Conservation (phyloP, 345 rosid species). For the Aquilaria malaccensis region DNA sequence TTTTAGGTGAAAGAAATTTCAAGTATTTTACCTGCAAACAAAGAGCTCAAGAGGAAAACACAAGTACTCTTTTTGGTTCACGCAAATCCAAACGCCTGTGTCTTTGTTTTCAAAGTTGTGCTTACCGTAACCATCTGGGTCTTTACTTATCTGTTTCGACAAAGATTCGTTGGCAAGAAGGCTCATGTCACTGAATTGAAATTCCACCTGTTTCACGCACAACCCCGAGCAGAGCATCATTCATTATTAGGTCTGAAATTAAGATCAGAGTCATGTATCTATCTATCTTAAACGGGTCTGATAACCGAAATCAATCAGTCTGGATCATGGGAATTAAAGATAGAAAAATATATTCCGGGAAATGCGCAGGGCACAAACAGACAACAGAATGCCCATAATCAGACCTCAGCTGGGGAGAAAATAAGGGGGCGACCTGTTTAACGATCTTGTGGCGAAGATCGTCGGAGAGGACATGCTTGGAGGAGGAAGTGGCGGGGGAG, state of each 20-base stretch:
- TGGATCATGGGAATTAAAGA: neutral
- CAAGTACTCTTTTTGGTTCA: too few relatives aligned
- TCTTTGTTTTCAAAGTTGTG: too few relatives aligned
- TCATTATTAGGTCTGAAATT: neutral
- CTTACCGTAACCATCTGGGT: slow-evolving; percentile 92
- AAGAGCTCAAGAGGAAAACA: too few relatives aligned
- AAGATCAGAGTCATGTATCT: neutral
- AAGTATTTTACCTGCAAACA: too few relatives aligned
- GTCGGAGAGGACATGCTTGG: slow-evolving; percentile 46
- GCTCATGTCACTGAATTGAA: slow-evolving; percentile 87
- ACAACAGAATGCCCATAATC: neutral
- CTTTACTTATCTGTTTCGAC: slow-evolving; percentile 74
- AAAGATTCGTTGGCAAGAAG: slow-evolving; percentile 85
- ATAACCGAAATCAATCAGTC: neutral
- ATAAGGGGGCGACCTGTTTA: slow-evolving; percentile 56
- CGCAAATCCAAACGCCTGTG: too few relatives aligned
- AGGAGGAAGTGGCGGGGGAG: slow-evolving; percentile 16
- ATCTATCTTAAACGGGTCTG: neutral
- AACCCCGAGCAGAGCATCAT: neutral
- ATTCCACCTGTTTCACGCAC: slow-evolving; percentile 51
- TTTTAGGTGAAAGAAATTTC: neutral
- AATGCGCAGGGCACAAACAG: neutral
- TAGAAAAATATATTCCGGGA: neutral
- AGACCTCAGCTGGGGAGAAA: neutral
- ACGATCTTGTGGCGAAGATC: slow-evolving; percentile 79